These are phyloP conservation scores for Euphorbia lathyris DNA, from an alignment of 345 rosid species.

Conservation along the genomic window DNA sequence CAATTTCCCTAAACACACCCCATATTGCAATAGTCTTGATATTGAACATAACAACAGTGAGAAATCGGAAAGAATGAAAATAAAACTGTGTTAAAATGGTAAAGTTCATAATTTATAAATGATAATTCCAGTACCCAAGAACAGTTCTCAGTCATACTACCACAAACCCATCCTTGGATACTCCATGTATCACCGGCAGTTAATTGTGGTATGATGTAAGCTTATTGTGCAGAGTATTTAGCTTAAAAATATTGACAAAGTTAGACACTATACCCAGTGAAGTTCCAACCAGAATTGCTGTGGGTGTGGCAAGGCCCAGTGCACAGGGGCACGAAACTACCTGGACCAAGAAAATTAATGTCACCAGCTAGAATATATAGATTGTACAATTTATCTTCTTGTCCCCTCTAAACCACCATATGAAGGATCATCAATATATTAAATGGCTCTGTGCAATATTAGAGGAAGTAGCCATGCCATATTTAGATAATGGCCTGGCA, in stretches of 20 bases:
- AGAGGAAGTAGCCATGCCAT: background rate
- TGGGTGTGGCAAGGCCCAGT: constrained; percentile 96
- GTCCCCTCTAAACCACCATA: background rate
- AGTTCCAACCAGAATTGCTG: constrained; percentile 95
- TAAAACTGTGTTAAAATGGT: background rate
- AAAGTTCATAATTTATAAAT: no score
- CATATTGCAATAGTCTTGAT: background rate
- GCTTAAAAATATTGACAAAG: constrained; percentile 20
- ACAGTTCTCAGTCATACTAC: background rate
- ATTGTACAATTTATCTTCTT: background rate
- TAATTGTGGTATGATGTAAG: background rate
- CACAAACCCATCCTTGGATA: background rate
- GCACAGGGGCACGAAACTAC: constrained; percentile 98
- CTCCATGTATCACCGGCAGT: background rate
- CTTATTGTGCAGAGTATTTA: background rate
- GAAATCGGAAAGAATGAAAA: background rate
- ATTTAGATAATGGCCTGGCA: background rate
- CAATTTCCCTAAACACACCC: background rate
- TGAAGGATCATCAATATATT: background rate
- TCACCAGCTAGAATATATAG: constrained; percentile 5
- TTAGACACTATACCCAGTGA: constrained; percentile 65
- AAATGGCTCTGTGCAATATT: background rate
- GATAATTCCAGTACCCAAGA: background rate
- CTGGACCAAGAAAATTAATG: constrained; percentile 38
- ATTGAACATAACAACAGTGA: background rate